Conservation (phyloP, 495 filamentous ascomycete species). For the Hypoxylon fragiforme region DNA sequence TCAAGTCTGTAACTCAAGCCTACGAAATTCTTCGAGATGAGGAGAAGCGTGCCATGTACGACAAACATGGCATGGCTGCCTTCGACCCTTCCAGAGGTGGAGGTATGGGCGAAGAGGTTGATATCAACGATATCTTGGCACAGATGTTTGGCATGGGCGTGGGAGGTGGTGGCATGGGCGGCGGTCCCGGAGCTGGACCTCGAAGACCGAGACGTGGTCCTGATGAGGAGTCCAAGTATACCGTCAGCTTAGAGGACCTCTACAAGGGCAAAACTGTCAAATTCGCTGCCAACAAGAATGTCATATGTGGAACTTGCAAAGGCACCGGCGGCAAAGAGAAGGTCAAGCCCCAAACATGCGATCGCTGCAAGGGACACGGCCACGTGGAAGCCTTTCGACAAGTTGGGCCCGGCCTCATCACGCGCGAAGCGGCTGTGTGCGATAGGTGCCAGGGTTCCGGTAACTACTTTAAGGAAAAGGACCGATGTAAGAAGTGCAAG, state of each 20-base stretch:
- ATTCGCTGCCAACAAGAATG: constrained; percentile 89
- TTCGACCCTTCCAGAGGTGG: constrained; percentile 72
- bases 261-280: constrained; percentile 99
- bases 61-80: constrained; percentile 92
- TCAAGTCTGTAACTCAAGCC: constrained; percentile 88
- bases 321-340: constrained; percentile 90
- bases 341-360: constrained; percentile 82
- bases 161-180: constrained; percentile 60
- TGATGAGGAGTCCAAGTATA: constrained; percentile 87
- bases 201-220: constrained; percentile 69
- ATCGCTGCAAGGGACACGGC: constrained; percentile 78
- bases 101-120: constrained; percentile 69
- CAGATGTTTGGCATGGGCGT: constrained; percentile 92
- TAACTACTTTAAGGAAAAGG: constrained; percentile 86
- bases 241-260: constrained; percentile 86
- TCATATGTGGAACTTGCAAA: constrained; percentile 84
- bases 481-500: constrained; percentile 98
- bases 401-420: constrained; percentile 80
- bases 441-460: constrained; percentile 79
- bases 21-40: constrained; percentile 98
- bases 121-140: constrained; percentile 86
- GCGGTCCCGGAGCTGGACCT: constrained; percentile 51
- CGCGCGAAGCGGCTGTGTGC: constrained; percentile 73
- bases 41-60: constrained; percentile 86
- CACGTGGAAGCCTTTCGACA: constrained; percentile 69